Base-by-base conservation (phyloP, 2,329 filamentous ascomycete species). In the Pseudogymnoascus sp. region DNA sequence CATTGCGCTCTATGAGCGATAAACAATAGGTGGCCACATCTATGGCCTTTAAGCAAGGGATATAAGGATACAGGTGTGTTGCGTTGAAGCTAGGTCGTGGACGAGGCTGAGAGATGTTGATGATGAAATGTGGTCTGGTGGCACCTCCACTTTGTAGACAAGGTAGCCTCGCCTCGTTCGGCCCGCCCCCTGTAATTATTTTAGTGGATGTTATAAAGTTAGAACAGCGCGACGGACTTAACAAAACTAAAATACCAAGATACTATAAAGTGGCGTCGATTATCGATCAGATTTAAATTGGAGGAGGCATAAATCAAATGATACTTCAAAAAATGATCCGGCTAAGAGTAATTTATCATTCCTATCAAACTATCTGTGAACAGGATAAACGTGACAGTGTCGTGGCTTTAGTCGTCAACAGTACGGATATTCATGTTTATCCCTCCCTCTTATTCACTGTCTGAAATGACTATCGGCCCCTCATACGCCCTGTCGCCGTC, bases 81-180 rank as follows among this genome's bases (percentile, higher is more conserved):
- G 7, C 11, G 50, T 57, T 6, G 50, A 57, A 21, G n/a, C 9
- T 15, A 13, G 28, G 28, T 57, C 28, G 50, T 57, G 17, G 50
- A 26, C 50, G 28, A 62, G 40, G 61, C 61, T 62, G 40, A 62
- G 28, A 31, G 26, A 62, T 21, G 28, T 59, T 23, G 26, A 35
- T 53, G 61, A 59, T 26, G 40, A 62, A 57, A 38, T 57, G 40
- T 62, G 50, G 61, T 62, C 28, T 26, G 28, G 28, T 35, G 50
- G 23, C 15, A 53, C 9, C 44, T 31, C 47, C 47, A 57, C 50
- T 57, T 57, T 57, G 17, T 26, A 21, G 28, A 33, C 28, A 57
- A 33, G 50, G 28, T 57, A 57, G 50, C 50, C 50, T 57, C 50
- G 50, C 50, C 50, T 33, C 50, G 26, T n/a, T 21, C 50, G 50